Base-by-base conservation (phyloP, 1,284 basidiomycete species). In the Kwoniella shivajii region DNA sequence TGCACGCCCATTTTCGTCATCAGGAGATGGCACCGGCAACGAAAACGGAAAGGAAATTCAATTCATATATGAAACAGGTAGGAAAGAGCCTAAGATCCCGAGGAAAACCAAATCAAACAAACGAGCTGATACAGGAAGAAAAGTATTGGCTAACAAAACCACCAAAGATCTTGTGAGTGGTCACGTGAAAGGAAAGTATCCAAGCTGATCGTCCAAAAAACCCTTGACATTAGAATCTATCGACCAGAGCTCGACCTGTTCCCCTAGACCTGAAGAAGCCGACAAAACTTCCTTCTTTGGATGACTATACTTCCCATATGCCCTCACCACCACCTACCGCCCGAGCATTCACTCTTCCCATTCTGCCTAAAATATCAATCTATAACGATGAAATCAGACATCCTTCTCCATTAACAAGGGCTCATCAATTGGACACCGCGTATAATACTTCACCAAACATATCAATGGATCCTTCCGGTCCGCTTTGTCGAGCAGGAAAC, bases 311-410 rank as follows among this genome's bases (percentile, higher is more conserved):
- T 7, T 20, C 7, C 10, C 31, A 47, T 36, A 36, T 47, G 31
- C 45, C 45, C 36, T 47, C 45, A 26, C 45, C 45, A 22, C 45
- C 45, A 10, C 45, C 24, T 1, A 47, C 45, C 33, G 45, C 45
- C 10, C 18, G 45, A 7, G 18, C 24, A 11, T 34, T 47, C 20
- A 16, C 30, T 26, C 26, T 18, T 6, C 45, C n/a, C n/a, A n/a
- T 18, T n/a, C 14, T 47, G n/a, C 45, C 45, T 6, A 14, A 22
- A 22, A 22, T 47, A 3, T 30, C 30, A 16, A 13, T 33, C 11
- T 36, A 33, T 42, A 5, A 42, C 6, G 38, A 10, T 20, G 11
- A 18, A 39, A 20, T 20, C 37, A 16, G 38, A 10, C 38, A 39
- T 6, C n/a, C n/a, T 7, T 43, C 1, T 13, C 13, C 11, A 27